These are phyloP conservation scores for Schizothecium vesticola DNA, from an alignment of 495 filamentous ascomycete species.

Conservation along the genomic window DNA sequence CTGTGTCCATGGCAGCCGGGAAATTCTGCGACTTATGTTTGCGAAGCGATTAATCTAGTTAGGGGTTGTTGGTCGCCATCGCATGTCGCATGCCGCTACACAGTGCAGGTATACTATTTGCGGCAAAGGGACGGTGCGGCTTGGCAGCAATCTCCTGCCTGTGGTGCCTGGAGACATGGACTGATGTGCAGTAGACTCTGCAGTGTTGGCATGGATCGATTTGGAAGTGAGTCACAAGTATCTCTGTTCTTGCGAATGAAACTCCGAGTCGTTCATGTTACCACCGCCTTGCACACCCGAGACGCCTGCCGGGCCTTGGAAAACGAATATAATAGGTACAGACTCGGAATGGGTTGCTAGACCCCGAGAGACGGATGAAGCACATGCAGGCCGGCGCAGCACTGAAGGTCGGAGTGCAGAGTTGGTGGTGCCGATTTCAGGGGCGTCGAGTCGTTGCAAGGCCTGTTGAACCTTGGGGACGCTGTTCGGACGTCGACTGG, in stretches of 20 bases:
- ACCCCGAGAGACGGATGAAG: not conserved
- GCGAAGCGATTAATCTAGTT: not conserved
- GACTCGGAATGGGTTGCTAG: too few species aligned
- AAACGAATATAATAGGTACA: too few species aligned
- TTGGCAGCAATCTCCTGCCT: not conserved
- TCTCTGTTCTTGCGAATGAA: too few species aligned
- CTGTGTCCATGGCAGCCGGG: not conserved
- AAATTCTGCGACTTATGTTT: not conserved
- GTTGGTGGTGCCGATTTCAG: not conserved
- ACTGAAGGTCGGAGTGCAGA: not conserved
- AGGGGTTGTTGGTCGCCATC: not conserved
- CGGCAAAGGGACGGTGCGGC: not conserved
- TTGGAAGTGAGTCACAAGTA: too few species aligned
- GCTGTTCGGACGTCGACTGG: not conserved
- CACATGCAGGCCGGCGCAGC: not conserved
- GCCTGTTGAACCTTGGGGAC: not conserved
- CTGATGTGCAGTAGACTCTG: too few species aligned
- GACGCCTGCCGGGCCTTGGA: too few species aligned
- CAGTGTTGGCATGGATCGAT: too few species aligned
- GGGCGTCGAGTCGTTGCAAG: not conserved
- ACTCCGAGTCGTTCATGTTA: too few species aligned
- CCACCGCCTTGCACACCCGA: too few species aligned
- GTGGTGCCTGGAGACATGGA: not conserved
- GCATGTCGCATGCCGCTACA: not conserved
- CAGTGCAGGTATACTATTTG: not conserved